phyloP scores from a whole-genome alignment of 2,329 filamentous ascomycete species.

The Talaromyces sp. region DNA sequence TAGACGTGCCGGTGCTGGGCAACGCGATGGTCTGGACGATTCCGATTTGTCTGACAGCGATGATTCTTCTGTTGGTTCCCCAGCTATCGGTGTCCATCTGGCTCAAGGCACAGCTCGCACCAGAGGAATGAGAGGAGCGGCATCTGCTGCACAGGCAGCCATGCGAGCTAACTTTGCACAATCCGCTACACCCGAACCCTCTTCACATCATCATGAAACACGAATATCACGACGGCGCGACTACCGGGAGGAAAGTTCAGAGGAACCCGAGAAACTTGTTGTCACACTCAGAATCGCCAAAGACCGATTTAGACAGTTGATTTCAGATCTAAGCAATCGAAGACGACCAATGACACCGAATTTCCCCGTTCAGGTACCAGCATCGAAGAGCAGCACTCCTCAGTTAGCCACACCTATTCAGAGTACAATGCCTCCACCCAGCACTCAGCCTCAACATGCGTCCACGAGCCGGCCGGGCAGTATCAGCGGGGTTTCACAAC shows the following conservation, averaged over 20 bases:
- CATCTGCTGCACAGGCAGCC: slow-evolving; percentile 76
- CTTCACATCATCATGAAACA: slow-evolving; percentile 61
- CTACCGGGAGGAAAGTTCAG: slow-evolving; percentile 70
- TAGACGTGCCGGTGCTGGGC: slow-evolving; percentile 53
- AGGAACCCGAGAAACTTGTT: slow-evolving; percentile 63
- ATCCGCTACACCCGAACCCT: slow-evolving; percentile 80
- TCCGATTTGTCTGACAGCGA: slow-evolving; percentile 92
- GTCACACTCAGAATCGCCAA: slow-evolving; percentile 70
- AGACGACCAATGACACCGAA: slow-evolving; percentile 30
- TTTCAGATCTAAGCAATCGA: slow-evolving; percentile 50
- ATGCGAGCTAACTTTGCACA: slow-evolving; percentile 70
- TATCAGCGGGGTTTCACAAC: slow-evolving; percentile 22
- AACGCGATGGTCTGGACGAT: slow-evolving; percentile 61
- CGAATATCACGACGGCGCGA: slow-evolving; percentile 60
- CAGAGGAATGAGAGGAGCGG: slow-evolving; percentile 81
- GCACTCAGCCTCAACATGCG: slow-evolving; percentile 23
- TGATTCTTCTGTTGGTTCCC: slow-evolving; percentile 80
- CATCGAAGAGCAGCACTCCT: slow-evolving; percentile 42
- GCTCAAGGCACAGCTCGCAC: slow-evolving; percentile 72
- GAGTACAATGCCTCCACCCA: slow-evolving; percentile 48
- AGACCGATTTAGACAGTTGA: slow-evolving; percentile 64
- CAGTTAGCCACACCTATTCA: slow-evolving; percentile 48
- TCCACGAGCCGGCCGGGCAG: slow-evolving; percentile 25
- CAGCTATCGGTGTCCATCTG: slow-evolving; percentile 65
- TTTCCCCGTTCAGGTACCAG: slow-evolving; percentile 41